phyloP scores from a whole-genome alignment of 805 yeast genomes.

The Zygotorulaspora sp. region DNA sequence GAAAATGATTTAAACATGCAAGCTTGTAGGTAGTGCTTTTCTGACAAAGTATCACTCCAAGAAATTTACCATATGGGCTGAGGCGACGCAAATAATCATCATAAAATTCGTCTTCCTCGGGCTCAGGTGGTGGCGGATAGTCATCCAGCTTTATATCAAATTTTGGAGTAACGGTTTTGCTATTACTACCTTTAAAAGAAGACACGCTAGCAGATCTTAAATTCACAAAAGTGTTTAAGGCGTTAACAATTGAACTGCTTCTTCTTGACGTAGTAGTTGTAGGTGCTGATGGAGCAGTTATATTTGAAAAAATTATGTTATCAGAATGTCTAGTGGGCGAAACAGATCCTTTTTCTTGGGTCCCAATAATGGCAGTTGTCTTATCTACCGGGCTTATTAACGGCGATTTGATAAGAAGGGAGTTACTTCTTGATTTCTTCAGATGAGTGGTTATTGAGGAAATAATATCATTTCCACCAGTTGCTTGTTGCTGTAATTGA shows the following conservation, averaged over 20 bases:
- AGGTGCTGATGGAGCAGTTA: constrained; percentile 1
- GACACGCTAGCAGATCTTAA: constrained; percentile 28
- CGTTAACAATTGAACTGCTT: constrained; percentile 38
- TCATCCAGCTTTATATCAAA: constrained; percentile 17
- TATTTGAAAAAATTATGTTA: constrained; percentile 10
- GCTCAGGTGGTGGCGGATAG: constrained; percentile 30
- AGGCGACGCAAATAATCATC: constrained; percentile 29
- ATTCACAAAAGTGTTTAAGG: constrained; percentile 37
- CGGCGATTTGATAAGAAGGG: constrained; percentile 12
- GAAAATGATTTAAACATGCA: constrained; percentile 28
- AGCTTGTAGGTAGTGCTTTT: constrained; percentile 27
- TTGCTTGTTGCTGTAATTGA: neutral
- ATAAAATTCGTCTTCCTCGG: constrained; percentile 27
- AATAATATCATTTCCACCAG: constrained; percentile 8
- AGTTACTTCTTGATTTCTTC: constrained; percentile 13
- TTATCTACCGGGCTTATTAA: constrained; percentile 8
- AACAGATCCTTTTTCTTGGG: constrained; percentile 6
- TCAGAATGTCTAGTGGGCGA: constrained; percentile 11
- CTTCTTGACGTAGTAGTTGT: constrained; percentile 25
- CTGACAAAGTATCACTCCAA: constrained; percentile 31
- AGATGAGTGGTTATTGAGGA: constrained; percentile 12
- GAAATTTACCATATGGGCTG: constrained; percentile 32
- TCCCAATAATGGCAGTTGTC: constrained; percentile 1
- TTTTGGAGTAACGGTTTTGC: constrained; percentile 5
- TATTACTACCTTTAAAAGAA: constrained; percentile 12